phyloP scores from a whole-genome alignment of 805 yeast genomes.

The Kuraishia molischiana region DNA sequence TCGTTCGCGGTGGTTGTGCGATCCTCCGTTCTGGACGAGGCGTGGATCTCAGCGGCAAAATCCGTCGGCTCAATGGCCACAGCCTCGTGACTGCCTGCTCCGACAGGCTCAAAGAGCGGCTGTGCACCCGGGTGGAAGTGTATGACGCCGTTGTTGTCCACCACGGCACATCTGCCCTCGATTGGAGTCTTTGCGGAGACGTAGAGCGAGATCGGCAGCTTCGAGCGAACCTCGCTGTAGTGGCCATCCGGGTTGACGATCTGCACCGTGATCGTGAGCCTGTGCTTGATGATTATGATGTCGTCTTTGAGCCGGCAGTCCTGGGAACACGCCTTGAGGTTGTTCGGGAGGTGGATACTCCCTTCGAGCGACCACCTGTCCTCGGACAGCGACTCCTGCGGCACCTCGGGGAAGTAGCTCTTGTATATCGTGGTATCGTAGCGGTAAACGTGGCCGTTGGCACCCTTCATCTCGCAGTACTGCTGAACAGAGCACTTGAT shows the following conservation, averaged over 20 bases:
- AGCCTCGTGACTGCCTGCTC: background rate
- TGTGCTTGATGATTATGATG: conserved; percentile 34
- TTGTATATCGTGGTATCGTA: conserved; percentile 20
- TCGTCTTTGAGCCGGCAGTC: conserved; percentile 29
- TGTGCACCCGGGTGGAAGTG: conserved; percentile 12
- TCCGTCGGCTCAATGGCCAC: background rate
- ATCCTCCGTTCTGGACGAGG: background rate
- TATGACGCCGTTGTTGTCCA: conserved; percentile 14
- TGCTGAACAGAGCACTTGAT: conserved; percentile 25
- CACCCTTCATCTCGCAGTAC: conserved; percentile 12
- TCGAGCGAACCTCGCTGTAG: conserved; percentile 40
- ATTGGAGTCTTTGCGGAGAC: conserved; percentile 24
- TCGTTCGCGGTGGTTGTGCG: background rate
- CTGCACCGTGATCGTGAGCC: conserved; percentile 32
- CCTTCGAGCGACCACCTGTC: conserved; percentile 40
- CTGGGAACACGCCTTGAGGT: conserved; percentile 30
- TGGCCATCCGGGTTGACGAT: conserved; percentile 40
- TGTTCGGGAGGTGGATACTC: conserved; percentile 27
- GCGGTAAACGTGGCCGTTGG: conserved; percentile 11
- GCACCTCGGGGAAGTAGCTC: conserved; percentile 24
- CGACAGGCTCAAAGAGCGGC: conserved; percentile 4
- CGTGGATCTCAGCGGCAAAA: background rate
- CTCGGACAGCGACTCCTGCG: conserved; percentile 6
- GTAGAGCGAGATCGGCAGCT: conserved; percentile 35
- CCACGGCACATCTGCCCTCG: conserved; percentile 14